Base-by-base conservation (phyloP, 2,329 filamentous ascomycete species). In the Colletotrichum nymphaeae region DNA sequence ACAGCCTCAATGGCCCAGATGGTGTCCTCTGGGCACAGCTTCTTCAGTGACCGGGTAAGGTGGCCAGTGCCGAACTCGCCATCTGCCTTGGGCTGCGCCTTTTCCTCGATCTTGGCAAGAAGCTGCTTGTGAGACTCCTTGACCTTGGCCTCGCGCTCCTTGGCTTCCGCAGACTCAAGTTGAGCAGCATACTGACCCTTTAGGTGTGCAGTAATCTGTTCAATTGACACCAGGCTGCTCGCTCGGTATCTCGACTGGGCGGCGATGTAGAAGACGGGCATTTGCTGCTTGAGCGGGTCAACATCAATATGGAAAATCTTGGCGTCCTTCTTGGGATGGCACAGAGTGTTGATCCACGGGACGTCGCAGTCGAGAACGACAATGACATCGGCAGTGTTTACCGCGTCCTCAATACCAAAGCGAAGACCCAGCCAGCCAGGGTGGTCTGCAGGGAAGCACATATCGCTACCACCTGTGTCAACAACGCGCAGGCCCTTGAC, bases 341-440 rank as follows among this genome's bases (percentile, higher is more conserved):
- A 91, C 19, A 91, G 90, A 0, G 94, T 97, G n/a, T 93, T 92
- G 68, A 98, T 95, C 95, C 95, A 98, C 0, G 95, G 95, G 0
- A 98, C 95, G 79, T 98, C 95, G 75, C 95, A 97, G 81, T 98
- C 93, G 28, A 97, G 80, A 2, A 98, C 92, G 1, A 98, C 76
- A 72, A 98, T 97, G 12, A 95, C 90, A 80, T 98, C 96, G 0
- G 95, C 94, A 0, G 90, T 90, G 72, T 87, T 89, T 79, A 98
- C 94, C 55, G 88, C 86, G 2, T 94, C 90, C 64, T 97, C 93
- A 3, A 89, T 87, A 3, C 94, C 94, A 77, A 92, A 97, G 56
- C 91, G 88, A 64, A 97, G 81, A 2, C 95, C 93, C 14, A 94
- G 80, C 84, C 90, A 94, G 0, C 84, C 90, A 2, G 88, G 90